Base-by-base conservation (phyloP, 2,329 filamentous ascomycete genomes). In the Trichoderma sp. region DNA sequence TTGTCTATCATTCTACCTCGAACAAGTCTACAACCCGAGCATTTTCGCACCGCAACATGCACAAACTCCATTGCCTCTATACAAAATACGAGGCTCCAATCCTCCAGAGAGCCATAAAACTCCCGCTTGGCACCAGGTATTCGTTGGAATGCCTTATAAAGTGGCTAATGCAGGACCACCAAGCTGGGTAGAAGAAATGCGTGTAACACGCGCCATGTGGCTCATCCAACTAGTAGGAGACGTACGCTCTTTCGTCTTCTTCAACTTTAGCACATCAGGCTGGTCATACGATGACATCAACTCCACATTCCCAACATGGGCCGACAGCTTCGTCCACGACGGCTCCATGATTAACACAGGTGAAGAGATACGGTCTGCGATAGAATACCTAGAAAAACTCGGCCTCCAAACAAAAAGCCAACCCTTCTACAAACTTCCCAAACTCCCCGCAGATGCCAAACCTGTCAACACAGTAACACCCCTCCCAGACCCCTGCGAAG, bases 131-230 rank as follows among this genome's bases (percentile, higher is more conserved):
- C 39, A 50, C 11, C 39, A 50, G 1, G 39, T 47, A 4, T 58
- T 57, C 17, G 34, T 47, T 12, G 65, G 53, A 20, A 15, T 4
- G 11, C 53, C 65, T 32, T n/a, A 55, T 2, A 32, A 12, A 1
- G 50, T 72, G 7, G 34, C 28, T 3, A 65, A 72, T 71, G 23
- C 28, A 6, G 73, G 73, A 3, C 71, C 74, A 11, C 75, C 76
- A 0, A 74, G 39, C 32, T 76, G 75, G 75, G 71, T 75, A 2
- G 75, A 77, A 39, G 75, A 75, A n/a, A 77, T 77, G 75, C 72
- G 76, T n/a, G 75, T 43, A 28, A 12, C 71, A 7, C 75, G 76
- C 6, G 75, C 74, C 34, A 15, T 76, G 8, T 77, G 75, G 75
- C 13, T 70, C 3, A 65, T 74, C 13, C 74, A 77, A 13, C 9